Base-by-base conservation (phyloP, 129 eudicot species). In the Lonicera japonica region DNA sequence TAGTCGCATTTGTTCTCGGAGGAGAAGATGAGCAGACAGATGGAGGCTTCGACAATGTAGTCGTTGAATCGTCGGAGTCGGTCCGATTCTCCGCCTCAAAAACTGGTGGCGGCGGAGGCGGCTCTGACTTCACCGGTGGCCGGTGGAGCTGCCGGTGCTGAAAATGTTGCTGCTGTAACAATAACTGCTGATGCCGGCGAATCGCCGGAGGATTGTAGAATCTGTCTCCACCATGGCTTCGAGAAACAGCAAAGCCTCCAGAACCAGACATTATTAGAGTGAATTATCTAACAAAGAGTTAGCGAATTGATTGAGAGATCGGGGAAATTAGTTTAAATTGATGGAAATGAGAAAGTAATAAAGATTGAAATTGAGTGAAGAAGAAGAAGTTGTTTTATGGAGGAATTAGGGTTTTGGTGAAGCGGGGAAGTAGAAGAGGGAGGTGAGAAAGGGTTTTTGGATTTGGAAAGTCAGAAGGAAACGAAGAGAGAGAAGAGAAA, bases 211-310 rank as follows among this genome's bases (percentile, higher is more conserved):
- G 64, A 11, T 48, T 66, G 38, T 60, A 67, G 25, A 64, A 72
- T 50, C 81, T 60, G 62, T 75, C 87, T 8, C 74, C 76, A 19
- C 47, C 60, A 6, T 71, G 72, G 67, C 57, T 63, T 54, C 79
- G 79, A 58, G 83, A 67, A 55, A 78, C 79, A 20, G 79, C 70
- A 61, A 61, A 71, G 68, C 77, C 70, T 41, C 75, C 75, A 3
- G 52, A 62, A 73, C 82, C 77, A 25, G 88, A 56, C 94, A 85
- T 85, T 21, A 85, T 85, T 21, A 29, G 4, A 29, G 36, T 29
- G 36, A 29, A 29, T 29, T 29, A n/a, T n/a, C n/a, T n/a, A 2
- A 46, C 40, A 54, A 54, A 20, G 5, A 21, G 34, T 54, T 25
- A 0, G 14, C 7, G 4, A 54, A 54, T 54, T 15, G 13, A 9